Conservation (phyloP, 2,329 filamentous ascomycete genomes). For the Ceratocystis alfenasii region DNA sequence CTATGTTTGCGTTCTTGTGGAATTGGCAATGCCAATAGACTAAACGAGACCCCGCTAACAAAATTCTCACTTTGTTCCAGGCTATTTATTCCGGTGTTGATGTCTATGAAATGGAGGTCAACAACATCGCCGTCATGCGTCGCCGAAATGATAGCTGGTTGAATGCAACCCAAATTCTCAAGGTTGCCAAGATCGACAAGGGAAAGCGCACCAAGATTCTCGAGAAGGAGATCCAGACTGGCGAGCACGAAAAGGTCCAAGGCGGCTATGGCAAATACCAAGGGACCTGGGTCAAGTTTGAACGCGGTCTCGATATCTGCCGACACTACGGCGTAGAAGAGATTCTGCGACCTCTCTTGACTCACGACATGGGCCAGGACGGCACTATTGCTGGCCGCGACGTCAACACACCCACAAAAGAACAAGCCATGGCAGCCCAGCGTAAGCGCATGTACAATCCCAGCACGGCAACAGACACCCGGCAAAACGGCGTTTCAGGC, state of each 20-base stretch:
- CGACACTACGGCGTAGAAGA: conserved; percentile 69
- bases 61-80: conserved; percentile 28
- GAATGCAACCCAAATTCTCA: conserved; percentile 96
- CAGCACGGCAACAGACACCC: conserved; percentile 50
- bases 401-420: conserved; percentile 92
- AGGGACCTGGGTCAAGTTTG: conserved; percentile 95
- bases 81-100: conserved; percentile 91
- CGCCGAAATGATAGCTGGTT: conserved; percentile 89
- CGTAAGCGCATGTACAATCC: conserved; percentile 80
- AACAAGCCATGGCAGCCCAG: conserved; percentile 94
- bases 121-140: conserved; percentile 87
- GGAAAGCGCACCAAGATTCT: conserved; percentile 95
- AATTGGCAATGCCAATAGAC: too few relatives aligned
- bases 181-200: conserved; percentile 94
- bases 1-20: not conserved
- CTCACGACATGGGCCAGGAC: conserved; percentile 69
- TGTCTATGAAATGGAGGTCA: conserved; percentile 98
- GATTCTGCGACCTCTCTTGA: conserved; percentile 58
- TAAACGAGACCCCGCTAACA: not conserved
- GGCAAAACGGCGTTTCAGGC: conserved; percentile 56
- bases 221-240: conserved; percentile 92
- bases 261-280: conserved; percentile 98
- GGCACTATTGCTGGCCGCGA: conserved; percentile 58
- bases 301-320: conserved; percentile 84
- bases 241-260: conserved; percentile 96